phyloP scores from a whole-genome alignment of 2,329 filamentous ascomycete genomes.

The Exophiala sp. region DNA sequence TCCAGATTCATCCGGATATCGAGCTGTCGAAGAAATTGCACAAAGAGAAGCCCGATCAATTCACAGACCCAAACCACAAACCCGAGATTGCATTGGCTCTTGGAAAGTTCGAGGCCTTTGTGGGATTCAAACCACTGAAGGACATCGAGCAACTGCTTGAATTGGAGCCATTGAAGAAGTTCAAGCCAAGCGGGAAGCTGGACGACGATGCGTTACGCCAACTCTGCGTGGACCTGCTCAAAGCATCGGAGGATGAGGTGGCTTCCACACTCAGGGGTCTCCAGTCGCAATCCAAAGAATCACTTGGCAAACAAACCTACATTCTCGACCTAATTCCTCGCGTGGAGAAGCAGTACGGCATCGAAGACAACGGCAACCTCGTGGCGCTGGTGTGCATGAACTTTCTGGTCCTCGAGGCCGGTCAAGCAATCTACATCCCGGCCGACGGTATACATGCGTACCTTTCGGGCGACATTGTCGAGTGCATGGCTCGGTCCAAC shows the following conservation, averaged over 20 bases:
- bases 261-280: constrained; percentile 53
- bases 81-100: constrained; percentile 74
- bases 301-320: constrained; percentile 53
- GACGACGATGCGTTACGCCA: constrained; percentile 57
- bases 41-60: constrained; percentile 60
- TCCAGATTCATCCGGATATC: constrained; percentile 73
- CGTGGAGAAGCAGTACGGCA: constrained; percentile 62
- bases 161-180: constrained; percentile 53
- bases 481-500: constrained; percentile 73
- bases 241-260: constrained; percentile 52
- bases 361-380: constrained; percentile 62
- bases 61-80: constrained; percentile 72
- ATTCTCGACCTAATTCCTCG: constrained; percentile 64
- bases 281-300: constrained; percentile 44
- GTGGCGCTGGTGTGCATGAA: constrained; percentile 74
- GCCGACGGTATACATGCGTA: constrained; percentile 74
- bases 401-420: constrained; percentile 62
- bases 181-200: constrained; percentile 45
- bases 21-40: constrained; percentile 63
- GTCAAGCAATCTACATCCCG: constrained; percentile 67
- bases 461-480: constrained; percentile 68
- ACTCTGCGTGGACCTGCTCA: constrained; percentile 55
- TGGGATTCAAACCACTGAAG: constrained; percentile 65
- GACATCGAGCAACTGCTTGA: constrained; percentile 58
- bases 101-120: constrained; percentile 70